These are phyloP conservation scores for Pulveroboletus sp. DNA, from an alignment of 768 basidiomycete species.

Conservation along the genomic window DNA sequence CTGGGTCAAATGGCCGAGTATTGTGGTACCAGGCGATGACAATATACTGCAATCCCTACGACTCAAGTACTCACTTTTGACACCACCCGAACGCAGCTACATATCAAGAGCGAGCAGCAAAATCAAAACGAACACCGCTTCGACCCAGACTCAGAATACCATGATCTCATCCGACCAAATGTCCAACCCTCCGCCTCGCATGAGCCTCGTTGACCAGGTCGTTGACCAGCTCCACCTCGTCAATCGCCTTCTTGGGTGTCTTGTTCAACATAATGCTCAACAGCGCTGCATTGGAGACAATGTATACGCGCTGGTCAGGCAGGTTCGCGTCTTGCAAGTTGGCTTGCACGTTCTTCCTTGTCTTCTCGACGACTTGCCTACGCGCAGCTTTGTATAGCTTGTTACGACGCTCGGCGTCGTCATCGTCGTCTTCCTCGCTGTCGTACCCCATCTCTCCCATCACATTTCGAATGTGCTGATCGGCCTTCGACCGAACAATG, in stretches of 20 bases:
- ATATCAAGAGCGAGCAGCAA: not conserved
- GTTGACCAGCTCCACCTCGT: constrained; percentile 21
- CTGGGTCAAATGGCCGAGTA: no score
- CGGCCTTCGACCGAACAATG: constrained; percentile 21
- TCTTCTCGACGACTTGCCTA: constrained; percentile 13
- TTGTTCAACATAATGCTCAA: constrained; percentile 15
- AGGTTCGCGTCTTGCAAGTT: constrained; percentile 23
- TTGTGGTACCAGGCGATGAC: not conserved
- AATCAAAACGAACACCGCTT: not conserved
- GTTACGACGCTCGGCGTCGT: constrained; percentile 8
- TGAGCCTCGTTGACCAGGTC: constrained; percentile 13
- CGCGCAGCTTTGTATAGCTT: constrained; percentile 9
- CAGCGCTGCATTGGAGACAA: constrained; percentile 22
- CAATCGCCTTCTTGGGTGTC: constrained; percentile 17
- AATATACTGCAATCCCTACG: not conserved
- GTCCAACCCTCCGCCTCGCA: not conserved
- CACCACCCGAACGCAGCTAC: not conserved
- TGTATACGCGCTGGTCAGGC: constrained; percentile 25
- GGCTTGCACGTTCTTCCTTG: constrained; percentile 12
- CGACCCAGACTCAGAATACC: not conserved
- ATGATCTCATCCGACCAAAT: not conserved
- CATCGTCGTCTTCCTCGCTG: constrained; percentile 14
- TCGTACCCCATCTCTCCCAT: constrained; percentile 19
- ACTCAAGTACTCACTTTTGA: not conserved
- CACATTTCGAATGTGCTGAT: constrained; percentile 19